Base-by-base conservation (phyloP, 441 rosid genomes). In the Bruguiera hainesii region DNA sequence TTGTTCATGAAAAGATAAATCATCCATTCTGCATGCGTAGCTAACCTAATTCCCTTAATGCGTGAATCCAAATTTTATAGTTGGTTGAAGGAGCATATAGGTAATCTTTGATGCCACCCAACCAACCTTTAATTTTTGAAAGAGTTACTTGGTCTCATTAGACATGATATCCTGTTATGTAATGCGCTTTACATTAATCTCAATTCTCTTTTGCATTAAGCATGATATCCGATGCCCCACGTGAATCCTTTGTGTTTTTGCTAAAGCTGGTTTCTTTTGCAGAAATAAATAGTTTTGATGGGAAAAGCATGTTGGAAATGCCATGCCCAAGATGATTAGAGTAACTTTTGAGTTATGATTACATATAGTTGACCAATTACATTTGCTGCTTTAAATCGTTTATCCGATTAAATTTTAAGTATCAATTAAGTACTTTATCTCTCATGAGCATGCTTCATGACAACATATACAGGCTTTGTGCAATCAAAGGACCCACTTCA, bases 401-500 rank as follows among this genome's bases (percentile, higher is more conserved):
- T 46, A 48, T 49, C 26, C 42, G 59, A 60, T 79, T 65, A 30
- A n/a, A 58, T 52, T 64, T 35, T n/a, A 70, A 50, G 61, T 26
- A 49, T 63, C 60, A 56, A 13, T 61, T 3, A 66, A 55, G 60
- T 25, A 37, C 42, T 25, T 60, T n/a, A n/a, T 6, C 20, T 15
- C 20, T 64, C 46, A 39, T 7, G 37, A 33, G 9, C 37, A 33
- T 67, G 63, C 56, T 70, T 72, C 49, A 56, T 73, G 67, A 31
- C 30, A 51, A 73, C 64, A n/a, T 48, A 60, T 63, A 1, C 46
- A 94, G 98, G 93, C 69, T 86, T 89, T 74, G 81, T 91, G 51
- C 89, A 70, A 70, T 79, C 92, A 28, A 89, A 85, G 81, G 91
- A 85, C 76, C 80, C 84, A 19, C 75, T 85, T 64, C 60, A 76